Base-by-base conservation (phyloP, 2,329 filamentous ascomycete species). In the Chalaropsis ovoidea region DNA sequence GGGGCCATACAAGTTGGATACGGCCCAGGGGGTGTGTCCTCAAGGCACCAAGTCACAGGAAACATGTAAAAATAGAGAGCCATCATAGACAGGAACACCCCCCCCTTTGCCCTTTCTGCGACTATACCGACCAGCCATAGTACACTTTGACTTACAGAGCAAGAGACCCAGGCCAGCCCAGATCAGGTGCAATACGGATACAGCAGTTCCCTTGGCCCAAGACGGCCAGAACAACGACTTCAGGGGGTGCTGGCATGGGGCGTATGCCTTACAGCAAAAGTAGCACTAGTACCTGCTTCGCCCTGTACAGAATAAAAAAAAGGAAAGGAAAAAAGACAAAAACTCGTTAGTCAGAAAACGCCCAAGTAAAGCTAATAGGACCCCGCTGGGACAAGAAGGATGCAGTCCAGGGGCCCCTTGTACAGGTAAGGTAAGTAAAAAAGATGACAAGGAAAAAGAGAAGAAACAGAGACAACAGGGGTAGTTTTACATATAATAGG, bases 401-500 rank as follows among this genome's bases (percentile, higher is more conserved):
- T 31, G 5, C n/a, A 58, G 15, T 39, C 54, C 27, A 58, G 54
- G 54, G 54, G 27, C 24, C 31, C 54, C 27, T 58, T 58, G 27
- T 35, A 11, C n/a, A 47, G 43, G 43, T 47, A n/a, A 47, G n/a
- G n/a, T n/a, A n/a, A n/a, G n/a, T n/a, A n/a, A n/a, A n/a, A n/a
- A n/a, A n/a, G n/a, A n/a, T n/a, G n/a, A n/a, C n/a, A n/a, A n/a
- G n/a, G n/a, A 58, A 31, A n/a, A 58, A 35, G 54, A 58, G 27
- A 58, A 58, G 54, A 58, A 58, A 58, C 54, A 58, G 54, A 58
- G 54, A 35, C 24, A 58, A 58, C 54, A 58, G 24, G 43, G 43
- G 43, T 47, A 1, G 27, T 31, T 49, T 49, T 49, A 49, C 2
- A 52, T 52, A 10, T 24, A 52, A 15, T 52, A 10, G 22, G 11